Base-by-base conservation (phyloP, 768 basidiomycete species). In the Boletus huronensis region DNA sequence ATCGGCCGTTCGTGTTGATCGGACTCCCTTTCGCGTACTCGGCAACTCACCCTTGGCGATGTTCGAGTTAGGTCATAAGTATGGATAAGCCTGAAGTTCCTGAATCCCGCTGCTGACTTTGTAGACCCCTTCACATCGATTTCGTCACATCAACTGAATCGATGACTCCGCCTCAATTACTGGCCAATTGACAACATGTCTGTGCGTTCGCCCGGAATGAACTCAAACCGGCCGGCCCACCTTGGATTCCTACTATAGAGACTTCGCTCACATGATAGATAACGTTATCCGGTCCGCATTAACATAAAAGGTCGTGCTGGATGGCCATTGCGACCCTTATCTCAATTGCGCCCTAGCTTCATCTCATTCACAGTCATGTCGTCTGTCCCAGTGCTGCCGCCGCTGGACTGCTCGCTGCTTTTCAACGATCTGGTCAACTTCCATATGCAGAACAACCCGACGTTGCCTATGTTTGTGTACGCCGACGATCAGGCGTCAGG, bases 351-450 rank as follows among this genome's bases (percentile, higher is more conserved):
- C n/a, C 3, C 28, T n/a, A 25, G 3, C 34, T 35, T 11, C 34
- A 25, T 17, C 17, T 13, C n/a, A 13, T 13, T 9, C 34, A 7
- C 41, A 26, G 9, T 11, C 32, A 60, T 61, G 47, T 31, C 54
- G 8, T n/a, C 54, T 46, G 13, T 23, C 9, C 60, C 61, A 28
- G 42, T 41, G 10, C 4, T 26, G 5, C 64, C 61, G 1, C 64
- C 61, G 2, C 31, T 55, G 3, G 64, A 67, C 31, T 34, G 32
- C 28, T 62, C 65, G 0, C 28, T 63, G 7, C 34, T 52, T 23
- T 53, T 65, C 49, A 49, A 43, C 40, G 67, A 68, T 13, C 23
- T 58, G 2, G 21, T 62, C 0, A 41, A 61, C 49, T 66, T 68
- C 28, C 57, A 44, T 23, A 58, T 58, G 55, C 14, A 43, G 10